Percentiles rank a stretch among this genome's conserved stretches.
Evolutionary conservation across 2,329 filamentous ascomycete species (phyloP).

Genomic region (Sodiomyces alkalinus): DNA sequence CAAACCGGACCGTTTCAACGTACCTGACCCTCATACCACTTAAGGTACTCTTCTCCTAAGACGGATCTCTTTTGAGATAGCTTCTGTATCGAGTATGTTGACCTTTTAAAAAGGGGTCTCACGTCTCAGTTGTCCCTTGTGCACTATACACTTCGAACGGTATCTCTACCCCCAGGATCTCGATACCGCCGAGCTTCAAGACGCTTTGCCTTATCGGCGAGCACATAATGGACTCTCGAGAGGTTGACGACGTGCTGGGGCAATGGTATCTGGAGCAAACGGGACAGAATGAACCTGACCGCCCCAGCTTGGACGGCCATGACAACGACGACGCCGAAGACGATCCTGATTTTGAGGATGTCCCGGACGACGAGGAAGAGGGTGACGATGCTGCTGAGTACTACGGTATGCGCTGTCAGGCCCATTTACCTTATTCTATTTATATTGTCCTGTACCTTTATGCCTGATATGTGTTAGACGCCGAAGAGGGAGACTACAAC

Average conservation of each 20-base stretch:
- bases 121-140: background rate
- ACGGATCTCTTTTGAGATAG: background rate
- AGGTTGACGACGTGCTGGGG: background rate
- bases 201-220: background rate
- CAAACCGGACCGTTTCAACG: background rate
- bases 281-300: background rate
- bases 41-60: background rate
- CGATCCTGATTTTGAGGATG: slow-evolving; percentile 14
- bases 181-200: background rate
- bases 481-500: slow-evolving; percentile 14
- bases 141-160: too few species aligned
- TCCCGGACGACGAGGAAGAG: slow-evolving; percentile 5
- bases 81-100: background rate
- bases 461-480: slow-evolving; percentile 9
- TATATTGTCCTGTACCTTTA: background rate
- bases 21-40: background rate
- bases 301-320: too few species aligned
- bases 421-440: background rate
- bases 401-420: slow-evolving; percentile 1
- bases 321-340: slow-evolving; percentile 24
- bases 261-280: background rate
- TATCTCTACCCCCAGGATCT: background rate
- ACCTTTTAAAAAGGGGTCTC: background rate
- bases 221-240: background rate
- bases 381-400: slow-evolving; percentile 11